Evolutionary conservation across 768 basidiomycete genomes (phyloP), one percentile per base, ranked within the genome.

Genomic region (Rhizopogon vesiculosus): DNA sequence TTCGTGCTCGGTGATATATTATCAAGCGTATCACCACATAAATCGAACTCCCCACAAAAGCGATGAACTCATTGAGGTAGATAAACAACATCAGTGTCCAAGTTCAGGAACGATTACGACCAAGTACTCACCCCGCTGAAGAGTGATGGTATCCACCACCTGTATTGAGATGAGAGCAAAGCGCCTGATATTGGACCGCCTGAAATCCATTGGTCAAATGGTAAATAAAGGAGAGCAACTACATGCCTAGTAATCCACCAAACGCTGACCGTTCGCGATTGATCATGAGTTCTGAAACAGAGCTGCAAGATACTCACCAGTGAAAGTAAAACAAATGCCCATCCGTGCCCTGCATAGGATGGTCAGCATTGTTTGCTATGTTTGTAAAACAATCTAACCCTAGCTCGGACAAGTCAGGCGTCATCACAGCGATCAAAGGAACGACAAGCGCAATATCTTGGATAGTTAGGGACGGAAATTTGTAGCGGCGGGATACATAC

Each of bases 101-200:
- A 25, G 25, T 25, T 25, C 25, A 13, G 13, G 22, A 15, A 43
- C 5, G 5, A 25, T 22, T 43, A 43, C 6, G 5, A 19, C 12
- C 12, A 46, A 33, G 31, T 33, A 60, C 67, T 28, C 61, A 75
- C 70, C 40, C 78, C 82, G 28, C 78, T 71, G 61, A 84, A 86
- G 8, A 83, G 45, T 1, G 77, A 77, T 5, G 84, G 80, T 15
- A 76, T 72, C 78, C 78, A 83, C 84, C 85, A 86, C 3, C 75
- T 65, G 60, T 78, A 82, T 5, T 70, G 67, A 13, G 64, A 49
- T 0, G 80, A 75, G 6, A 86, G 70, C n/a, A 86, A 70, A 2
- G 82, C 78, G 1, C 85, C 84, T 39, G 76, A 76, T 33, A 85
- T 78, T 0, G 85, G 84, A 0, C 80, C 75, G 2, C 82, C 83